phyloP scores from a whole-genome alignment of 768 basidiomycete genomes.

The Tylopilus plumbeoviolaceoides region DNA sequence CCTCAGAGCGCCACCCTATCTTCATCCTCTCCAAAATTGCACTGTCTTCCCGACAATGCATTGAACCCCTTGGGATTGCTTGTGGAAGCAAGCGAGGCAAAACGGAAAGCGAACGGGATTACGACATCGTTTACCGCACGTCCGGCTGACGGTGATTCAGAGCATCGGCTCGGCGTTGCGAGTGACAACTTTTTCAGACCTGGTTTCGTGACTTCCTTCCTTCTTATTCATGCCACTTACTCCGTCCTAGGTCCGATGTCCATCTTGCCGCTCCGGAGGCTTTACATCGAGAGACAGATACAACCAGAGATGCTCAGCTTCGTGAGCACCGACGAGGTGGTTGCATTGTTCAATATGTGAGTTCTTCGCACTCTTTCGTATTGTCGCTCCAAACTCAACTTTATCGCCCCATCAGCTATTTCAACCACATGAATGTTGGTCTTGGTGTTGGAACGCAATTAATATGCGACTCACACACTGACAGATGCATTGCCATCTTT shows the following conservation, averaged over 20 bases:
- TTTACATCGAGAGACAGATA: slow-evolving; percentile 84
- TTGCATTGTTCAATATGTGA: slow-evolving; percentile 86
- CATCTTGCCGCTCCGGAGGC: slow-evolving; percentile 73
- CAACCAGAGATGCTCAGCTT: slow-evolving; percentile 94
- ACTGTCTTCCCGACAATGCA: slow-evolving; percentile 87
- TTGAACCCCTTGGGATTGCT: slow-evolving; percentile 90
- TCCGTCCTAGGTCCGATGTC: slow-evolving; percentile 71
- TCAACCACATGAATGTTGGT: slow-evolving; percentile 70
- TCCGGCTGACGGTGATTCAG: slow-evolving; percentile 33
- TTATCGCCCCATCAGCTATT: slow-evolving; percentile 48
- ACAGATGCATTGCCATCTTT: slow-evolving; percentile 73
- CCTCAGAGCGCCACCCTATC: slow-evolving; percentile 17
- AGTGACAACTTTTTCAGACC: slow-evolving; percentile 91
- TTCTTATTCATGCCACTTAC: slow-evolving; percentile 2
- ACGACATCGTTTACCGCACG: slow-evolving; percentile 40
- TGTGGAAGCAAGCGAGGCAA: slow-evolving; percentile 84
- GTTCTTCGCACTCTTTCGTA: slow-evolving; percentile 27
- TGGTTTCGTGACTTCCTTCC: slow-evolving; percentile 42
- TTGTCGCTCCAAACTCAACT: slow-evolving; percentile 2
- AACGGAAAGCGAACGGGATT: slow-evolving; percentile 55
- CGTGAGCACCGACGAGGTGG: slow-evolving; percentile 83
- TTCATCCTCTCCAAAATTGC: slow-evolving; percentile 75
- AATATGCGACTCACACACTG: slow-evolving; percentile 7
- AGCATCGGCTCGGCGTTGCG: slow-evolving; percentile 69
- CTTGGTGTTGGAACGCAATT: slow-evolving; percentile 3